phyloP scores from a whole-genome alignment of 257 asterid genomes.

The Oldenlandia corymbosa region DNA sequence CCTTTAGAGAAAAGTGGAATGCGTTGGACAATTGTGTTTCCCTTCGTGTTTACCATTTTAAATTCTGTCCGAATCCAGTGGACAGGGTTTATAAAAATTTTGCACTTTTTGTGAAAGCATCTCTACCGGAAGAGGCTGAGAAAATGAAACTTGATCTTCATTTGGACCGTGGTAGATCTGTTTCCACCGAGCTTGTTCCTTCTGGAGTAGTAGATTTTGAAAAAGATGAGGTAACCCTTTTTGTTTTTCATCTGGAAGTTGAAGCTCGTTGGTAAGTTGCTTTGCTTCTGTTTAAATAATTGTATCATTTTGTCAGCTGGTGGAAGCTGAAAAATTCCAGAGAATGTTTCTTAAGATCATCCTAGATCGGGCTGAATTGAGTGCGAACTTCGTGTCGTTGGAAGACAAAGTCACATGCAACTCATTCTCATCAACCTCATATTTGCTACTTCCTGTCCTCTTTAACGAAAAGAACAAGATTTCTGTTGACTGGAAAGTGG shows the following conservation, averaged over 20 bases:
- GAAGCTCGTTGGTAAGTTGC: conserved; percentile 3
- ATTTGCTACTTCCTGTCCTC: conserved; percentile 73
- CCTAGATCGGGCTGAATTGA: conserved; percentile 65
- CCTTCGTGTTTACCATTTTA: conserved; percentile 56
- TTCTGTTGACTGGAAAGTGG: conserved; percentile 75
- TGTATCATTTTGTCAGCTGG: conserved; percentile 44
- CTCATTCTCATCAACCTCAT: conserved; percentile 54
- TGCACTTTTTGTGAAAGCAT: conserved; percentile 71
- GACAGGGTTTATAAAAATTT: conserved; percentile 72
- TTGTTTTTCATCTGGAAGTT: conserved; percentile 15
- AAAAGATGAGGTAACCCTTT: conserved; percentile 40
- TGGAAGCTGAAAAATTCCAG: conserved; percentile 74
- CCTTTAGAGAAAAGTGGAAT: conserved; percentile 63
- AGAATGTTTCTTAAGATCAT: conserved; percentile 67
- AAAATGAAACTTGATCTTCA: conserved; percentile 72
- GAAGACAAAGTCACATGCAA: conserved; percentile 34
- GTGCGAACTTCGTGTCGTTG: conserved; percentile 55
- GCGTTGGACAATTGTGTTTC: conserved; percentile 36
- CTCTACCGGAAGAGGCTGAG: conserved; percentile 82
- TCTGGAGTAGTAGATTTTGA: conserved; percentile 53
- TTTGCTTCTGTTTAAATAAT: conserved; percentile 20
- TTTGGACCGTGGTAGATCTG: conserved; percentile 87
- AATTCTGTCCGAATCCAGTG: conserved; percentile 60
- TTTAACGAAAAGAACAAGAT: conserved; percentile 32
- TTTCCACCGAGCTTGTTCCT: conserved; percentile 61